A percentile compares a stretch with the other conserved stretches of the same genome.
These are phyloP conservation scores for Jaltomata sinuosa DNA, from an alignment of 257 asterid genomes.

Conservation along the genomic window DNA sequence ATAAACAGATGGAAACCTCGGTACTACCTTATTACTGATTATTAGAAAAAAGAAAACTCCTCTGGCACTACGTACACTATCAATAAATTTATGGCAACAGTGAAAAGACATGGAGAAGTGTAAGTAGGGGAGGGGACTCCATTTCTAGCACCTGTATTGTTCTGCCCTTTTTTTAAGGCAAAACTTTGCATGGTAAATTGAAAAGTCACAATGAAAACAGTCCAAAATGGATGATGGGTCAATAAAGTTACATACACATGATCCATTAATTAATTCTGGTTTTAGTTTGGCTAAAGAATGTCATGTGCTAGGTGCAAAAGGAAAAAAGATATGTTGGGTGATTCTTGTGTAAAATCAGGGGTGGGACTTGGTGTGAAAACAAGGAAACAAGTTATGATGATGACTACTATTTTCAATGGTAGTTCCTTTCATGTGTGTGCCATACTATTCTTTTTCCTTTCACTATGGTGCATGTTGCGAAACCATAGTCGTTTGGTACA, in stretches of 20 bases:
- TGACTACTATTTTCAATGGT: neutral
- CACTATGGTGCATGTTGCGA: neutral
- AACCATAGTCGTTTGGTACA: no score
- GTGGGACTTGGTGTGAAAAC: neutral
- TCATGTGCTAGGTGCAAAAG: slow-evolving; percentile 3
- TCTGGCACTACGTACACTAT: neutral
- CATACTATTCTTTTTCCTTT: neutral
- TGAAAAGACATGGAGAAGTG: neutral
- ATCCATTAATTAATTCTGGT: neutral
- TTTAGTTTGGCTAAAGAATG: neutral
- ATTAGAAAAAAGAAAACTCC: neutral
- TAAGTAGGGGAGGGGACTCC: neutral
- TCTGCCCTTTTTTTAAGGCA: neutral
- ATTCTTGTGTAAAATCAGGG: neutral
- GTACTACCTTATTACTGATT: neutral
- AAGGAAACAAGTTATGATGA: neutral
- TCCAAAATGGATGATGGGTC: neutral
- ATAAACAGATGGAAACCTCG: neutral
- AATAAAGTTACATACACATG: neutral
- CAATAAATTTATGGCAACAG: neutral
- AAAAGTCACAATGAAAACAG: neutral
- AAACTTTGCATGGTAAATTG: neutral
- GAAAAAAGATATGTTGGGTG: neutral
- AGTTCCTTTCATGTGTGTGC: neutral
- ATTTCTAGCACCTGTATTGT: neutral